A percentile compares a stretch with the other conserved stretches of the same genome.
Conservation (phyloP, 805 yeast genomes). For the Candida xyloterini region DNA sequence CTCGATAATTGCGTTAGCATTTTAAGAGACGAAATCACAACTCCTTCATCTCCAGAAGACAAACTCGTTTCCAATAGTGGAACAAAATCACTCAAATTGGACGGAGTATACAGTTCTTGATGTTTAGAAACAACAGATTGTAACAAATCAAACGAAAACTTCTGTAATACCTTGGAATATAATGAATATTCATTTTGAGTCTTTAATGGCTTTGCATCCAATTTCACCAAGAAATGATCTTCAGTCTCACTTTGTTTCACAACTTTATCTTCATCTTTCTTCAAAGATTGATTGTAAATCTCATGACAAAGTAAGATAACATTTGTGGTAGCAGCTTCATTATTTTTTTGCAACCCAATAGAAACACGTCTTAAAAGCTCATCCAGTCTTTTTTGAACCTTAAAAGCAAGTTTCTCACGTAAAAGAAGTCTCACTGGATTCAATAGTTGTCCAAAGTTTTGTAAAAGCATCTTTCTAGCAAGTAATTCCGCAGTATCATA, state of each 20-base stretch:
- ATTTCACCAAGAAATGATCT: constrained; percentile 71
- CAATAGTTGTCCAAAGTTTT: constrained; percentile 54
- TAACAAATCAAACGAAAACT: constrained; percentile 72
- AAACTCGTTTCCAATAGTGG: constrained; percentile 66
- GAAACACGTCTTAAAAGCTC: constrained; percentile 76
- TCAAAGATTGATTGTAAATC: constrained; percentile 53
- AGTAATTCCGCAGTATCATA: constrained; percentile 82
- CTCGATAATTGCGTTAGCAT: constrained; percentile 58
- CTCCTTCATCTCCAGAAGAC: constrained; percentile 68
- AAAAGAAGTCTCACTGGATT: constrained; percentile 67
- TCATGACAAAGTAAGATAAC: constrained; percentile 73
- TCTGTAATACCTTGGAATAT: constrained; percentile 62
- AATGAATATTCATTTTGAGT: constrained; percentile 55
- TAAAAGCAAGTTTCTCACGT: constrained; percentile 61
- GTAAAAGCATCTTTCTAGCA: constrained; percentile 59
- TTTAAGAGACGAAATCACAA: constrained; percentile 65
- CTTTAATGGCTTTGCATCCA: constrained; percentile 55
- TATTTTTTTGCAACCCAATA: constrained; percentile 74
- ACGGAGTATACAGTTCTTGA: constrained; percentile 53
- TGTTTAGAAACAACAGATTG: constrained; percentile 68
- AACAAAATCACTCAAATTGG: constrained; percentile 67
- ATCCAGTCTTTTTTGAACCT: constrained; percentile 69
- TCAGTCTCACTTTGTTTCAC: constrained; percentile 24
- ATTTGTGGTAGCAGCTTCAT: constrained; percentile 51
- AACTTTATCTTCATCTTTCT: constrained; percentile 18